Conservation (phyloP, 2,329 filamentous ascomycete genomes). For the Pseudopithomyces chartarum region DNA sequence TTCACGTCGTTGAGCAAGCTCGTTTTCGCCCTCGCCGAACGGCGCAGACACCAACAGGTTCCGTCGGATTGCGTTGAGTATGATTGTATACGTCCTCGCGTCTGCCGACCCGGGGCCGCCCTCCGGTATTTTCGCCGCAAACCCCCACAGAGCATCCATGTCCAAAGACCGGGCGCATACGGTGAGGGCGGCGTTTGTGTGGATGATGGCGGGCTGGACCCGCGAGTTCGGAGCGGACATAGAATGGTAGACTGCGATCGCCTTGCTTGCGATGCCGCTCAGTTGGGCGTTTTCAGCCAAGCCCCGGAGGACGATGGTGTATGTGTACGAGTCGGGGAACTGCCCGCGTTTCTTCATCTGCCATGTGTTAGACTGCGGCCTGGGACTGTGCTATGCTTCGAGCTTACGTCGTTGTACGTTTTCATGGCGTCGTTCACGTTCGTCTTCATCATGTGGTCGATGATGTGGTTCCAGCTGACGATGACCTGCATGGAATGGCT, state of each 20-base stretch:
- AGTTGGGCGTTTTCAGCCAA: constrained; percentile 66
- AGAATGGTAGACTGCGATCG: constrained; percentile 76
- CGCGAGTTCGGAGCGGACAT: constrained; percentile 68
- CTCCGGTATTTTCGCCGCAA: constrained; percentile 74
- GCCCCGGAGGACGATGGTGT: constrained; percentile 80
- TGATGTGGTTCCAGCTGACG: constrained; percentile 87
- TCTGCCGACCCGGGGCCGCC: constrained; percentile 68
- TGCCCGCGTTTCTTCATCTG: constrained; percentile 93
- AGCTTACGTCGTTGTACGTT: constrained; percentile 81
- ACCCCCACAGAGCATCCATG: constrained; percentile 78
- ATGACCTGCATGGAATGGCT: constrained; percentile 67
- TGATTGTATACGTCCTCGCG: constrained; percentile 76
- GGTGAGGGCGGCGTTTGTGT: constrained; percentile 85
- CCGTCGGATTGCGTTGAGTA: constrained; percentile 73
- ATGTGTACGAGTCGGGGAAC: constrained; percentile 80
- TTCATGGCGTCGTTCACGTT: constrained; percentile 71
- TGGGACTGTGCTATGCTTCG: not conserved
- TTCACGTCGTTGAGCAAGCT: constrained; percentile 34
- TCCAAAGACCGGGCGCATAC: constrained; percentile 77
- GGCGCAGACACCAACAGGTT: constrained; percentile 32
- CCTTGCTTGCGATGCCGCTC: constrained; percentile 67
- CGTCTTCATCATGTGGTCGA: constrained; percentile 71
- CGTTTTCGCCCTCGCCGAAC: constrained; percentile 32
- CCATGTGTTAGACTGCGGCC: constrained; percentile 16
- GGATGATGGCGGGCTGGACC: constrained; percentile 75